These are phyloP conservation scores for Cadophora sp. DNA, from an alignment of 2,329 filamentous ascomycete species.

Conservation along the genomic window DNA sequence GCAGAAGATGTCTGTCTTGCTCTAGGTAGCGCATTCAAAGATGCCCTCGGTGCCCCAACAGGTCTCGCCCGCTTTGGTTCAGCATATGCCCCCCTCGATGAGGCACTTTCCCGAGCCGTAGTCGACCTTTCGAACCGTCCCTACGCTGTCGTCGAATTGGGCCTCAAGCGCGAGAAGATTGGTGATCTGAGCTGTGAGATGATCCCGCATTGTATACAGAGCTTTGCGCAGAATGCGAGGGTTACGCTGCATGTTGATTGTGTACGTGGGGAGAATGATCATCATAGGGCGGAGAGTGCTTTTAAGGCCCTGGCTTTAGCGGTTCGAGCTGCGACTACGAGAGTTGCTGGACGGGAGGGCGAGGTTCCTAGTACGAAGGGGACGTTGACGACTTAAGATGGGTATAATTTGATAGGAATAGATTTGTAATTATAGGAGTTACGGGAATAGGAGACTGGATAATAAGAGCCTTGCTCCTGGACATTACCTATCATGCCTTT, in stretches of 20 bases:
- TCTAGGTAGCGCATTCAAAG: slow-evolving; percentile 83
- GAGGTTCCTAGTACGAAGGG: slow-evolving; percentile 98
- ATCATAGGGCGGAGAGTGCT: slow-evolving; percentile 93
- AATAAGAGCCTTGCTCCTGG: no score
- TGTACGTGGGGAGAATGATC: slow-evolving; percentile 89
- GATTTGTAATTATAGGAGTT: slow-evolving; percentile 11
- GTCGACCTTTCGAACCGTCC: slow-evolving; percentile 95
- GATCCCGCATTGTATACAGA: slow-evolving; percentile 94
- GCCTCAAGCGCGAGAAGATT: slow-evolving; percentile 89
- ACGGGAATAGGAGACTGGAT: neutral
- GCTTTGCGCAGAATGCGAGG: slow-evolving; percentile 88
- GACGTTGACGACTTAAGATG: slow-evolving; percentile 68
- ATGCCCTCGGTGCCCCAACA: slow-evolving; percentile 76
- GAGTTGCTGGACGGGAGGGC: slow-evolving; percentile 80
- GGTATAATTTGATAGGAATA: slow-evolving; percentile 2
- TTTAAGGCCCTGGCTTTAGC: slow-evolving; percentile 97
- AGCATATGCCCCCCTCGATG: slow-evolving; percentile 93
- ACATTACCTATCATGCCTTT: no score
- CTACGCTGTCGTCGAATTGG: slow-evolving; percentile 82
- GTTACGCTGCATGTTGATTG: slow-evolving; percentile 97
- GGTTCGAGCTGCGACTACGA: slow-evolving; percentile 75
- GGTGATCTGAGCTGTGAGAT: slow-evolving; percentile 94
- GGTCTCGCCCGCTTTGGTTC: slow-evolving; percentile 91
- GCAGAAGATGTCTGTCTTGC: slow-evolving; percentile 95
- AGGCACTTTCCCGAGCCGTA: slow-evolving; percentile 91